These are phyloP conservation scores for Aegilops umbellulata DNA, from an alignment of 176 grass and related monocot genomes.

Conservation along the genomic window DNA sequence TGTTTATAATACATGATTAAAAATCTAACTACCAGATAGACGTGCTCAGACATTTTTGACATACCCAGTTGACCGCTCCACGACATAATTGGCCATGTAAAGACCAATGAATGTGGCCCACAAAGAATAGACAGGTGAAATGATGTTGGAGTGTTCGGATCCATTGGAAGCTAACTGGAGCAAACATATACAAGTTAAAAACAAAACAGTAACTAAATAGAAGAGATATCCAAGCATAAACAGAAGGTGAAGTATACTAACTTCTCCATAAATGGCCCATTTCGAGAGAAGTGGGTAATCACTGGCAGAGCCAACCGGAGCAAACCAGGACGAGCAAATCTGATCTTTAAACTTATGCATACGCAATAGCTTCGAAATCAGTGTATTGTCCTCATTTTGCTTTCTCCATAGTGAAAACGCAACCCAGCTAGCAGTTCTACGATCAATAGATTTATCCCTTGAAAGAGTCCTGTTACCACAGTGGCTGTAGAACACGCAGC, in stretches of 20 bases:
- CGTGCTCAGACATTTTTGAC: constrained; percentile 23
- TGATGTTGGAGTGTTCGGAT: constrained; percentile 70
- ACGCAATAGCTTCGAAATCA: constrained; percentile 53
- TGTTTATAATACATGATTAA: not conserved
- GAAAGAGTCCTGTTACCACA: constrained; percentile 82
- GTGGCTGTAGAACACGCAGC: constrained; percentile 95
- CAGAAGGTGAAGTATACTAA: constrained; percentile 21
- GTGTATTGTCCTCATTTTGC: constrained; percentile 60
- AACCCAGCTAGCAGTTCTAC: constrained; percentile 76
- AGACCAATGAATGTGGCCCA: constrained; percentile 98
- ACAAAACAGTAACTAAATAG: not conserved
- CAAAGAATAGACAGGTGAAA: constrained; percentile 88
- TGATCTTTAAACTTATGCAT: constrained; percentile 98
- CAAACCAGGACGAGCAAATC: constrained; percentile 97
- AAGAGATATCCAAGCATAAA: not conserved
- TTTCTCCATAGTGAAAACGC: constrained; percentile 87
- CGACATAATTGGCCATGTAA: constrained; percentile 96
- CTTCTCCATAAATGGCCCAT: constrained; percentile 98
- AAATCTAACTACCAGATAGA: not conserved
- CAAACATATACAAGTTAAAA: constrained; percentile 43
- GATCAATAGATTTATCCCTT: constrained; percentile 73
- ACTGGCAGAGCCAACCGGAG: constrained; percentile 84
- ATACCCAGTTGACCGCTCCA: constrained; percentile 97
- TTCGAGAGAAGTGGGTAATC: constrained; percentile 96
- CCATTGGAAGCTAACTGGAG: constrained; percentile 73